Conservation (phyloP, 73 alveolate species). For the Tetrahymena thermophila region DNA sequence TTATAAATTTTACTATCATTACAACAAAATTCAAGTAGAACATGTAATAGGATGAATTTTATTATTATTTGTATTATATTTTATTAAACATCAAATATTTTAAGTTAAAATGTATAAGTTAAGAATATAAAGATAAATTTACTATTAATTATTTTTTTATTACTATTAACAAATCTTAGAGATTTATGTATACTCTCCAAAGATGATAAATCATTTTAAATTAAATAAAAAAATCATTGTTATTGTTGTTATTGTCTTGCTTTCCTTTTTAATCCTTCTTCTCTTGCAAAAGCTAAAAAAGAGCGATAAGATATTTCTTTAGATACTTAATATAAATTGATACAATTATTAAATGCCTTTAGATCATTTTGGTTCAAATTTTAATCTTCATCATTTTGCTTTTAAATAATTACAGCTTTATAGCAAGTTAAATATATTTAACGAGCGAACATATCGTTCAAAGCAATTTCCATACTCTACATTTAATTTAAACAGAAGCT, state of each 20-base stretch:
- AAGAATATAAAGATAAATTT: not conserved
- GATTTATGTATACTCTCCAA: not conserved
- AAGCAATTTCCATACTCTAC: not conserved
- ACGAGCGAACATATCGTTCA: conserved; percentile 5
- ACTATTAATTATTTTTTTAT: no score
- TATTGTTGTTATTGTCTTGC: not conserved
- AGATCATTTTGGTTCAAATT: not conserved
- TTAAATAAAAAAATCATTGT: not conserved
- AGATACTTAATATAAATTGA: not conserved
- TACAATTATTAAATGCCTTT: not conserved
- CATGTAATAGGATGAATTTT: not conserved
- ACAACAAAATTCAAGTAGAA: not conserved
- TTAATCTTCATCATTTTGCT: not conserved
- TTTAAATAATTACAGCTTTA: not conserved
- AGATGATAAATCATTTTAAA: not conserved
- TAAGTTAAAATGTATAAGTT: not conserved
- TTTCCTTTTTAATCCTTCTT: not conserved
- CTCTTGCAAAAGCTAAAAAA: not conserved
- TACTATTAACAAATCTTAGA: no score
- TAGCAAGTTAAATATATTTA: not conserved
- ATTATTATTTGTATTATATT: no score
- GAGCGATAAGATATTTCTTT: not conserved
- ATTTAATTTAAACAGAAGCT: not conserved
- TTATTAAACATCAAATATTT: not conserved
- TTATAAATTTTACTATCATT: no score